These are phyloP conservation scores for Monascus ruber DNA, from an alignment of 2,329 filamentous ascomycete genomes.

Conservation along the genomic window DNA sequence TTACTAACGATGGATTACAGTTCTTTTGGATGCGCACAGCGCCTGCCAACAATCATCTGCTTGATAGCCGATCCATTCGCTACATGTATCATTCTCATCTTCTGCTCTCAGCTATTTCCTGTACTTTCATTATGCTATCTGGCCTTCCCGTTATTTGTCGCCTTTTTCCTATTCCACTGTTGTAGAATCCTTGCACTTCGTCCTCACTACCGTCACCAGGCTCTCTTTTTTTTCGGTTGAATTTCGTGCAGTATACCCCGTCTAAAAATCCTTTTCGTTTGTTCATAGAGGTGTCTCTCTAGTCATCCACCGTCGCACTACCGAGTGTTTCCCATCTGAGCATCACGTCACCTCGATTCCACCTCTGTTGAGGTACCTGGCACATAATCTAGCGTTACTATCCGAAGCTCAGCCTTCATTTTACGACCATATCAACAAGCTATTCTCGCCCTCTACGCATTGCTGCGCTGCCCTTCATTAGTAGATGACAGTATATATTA, in stretches of 20 bases:
- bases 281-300: neutral
- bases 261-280: conserved; percentile 7
- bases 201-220: conserved; percentile 1
- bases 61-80: neutral
- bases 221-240: conserved; percentile 3
- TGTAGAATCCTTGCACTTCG: too few relatives aligned
- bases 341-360: too few relatives aligned
- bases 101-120: neutral
- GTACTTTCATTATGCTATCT: conserved; percentile 1
- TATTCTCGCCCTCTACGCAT: too few relatives aligned
- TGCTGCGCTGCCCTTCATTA: too few relatives aligned
- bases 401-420: too few relatives aligned
- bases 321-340: too few relatives aligned
- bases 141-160: neutral
- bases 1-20: conserved; percentile 14
- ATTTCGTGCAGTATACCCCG: conserved; percentile 15
- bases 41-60: conserved; percentile 16
- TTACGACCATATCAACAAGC: too few relatives aligned
- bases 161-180: conserved; percentile 1
- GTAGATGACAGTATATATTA: too few relatives aligned
- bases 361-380: too few relatives aligned
- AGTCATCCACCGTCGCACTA: too few relatives aligned
- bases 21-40: conserved; percentile 32
- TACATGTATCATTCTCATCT: conserved; percentile 1
- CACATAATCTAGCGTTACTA: too few relatives aligned